Base-by-base conservation (phyloP, 148 eudicot genomes). In the Fallopia convolvulus region DNA sequence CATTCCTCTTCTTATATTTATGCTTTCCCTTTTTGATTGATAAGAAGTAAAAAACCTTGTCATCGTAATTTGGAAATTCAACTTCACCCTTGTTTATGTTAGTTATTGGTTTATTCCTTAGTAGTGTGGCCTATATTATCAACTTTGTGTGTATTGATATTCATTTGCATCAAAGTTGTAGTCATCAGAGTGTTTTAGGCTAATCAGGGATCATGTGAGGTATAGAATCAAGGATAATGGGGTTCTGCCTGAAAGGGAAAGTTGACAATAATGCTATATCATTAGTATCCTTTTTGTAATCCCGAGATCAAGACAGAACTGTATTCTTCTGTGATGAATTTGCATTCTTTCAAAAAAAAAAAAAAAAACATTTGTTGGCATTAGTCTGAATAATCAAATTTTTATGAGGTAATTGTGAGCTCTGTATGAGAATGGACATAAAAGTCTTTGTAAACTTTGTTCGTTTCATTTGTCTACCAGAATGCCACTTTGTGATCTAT, bases 21-120 rank as follows among this genome's bases (percentile, higher is more conserved):
- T 68, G 36, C 44, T 68, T 68, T 33, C 72, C 72, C 20, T 66
- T 60, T 66, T 13, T 65, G 18, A 65, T 65, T 65, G 40, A 21
- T 65, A 33, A 36, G 42, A 32, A 0, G 42, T 20, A 15, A 33
- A 2, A 30, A 63, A 23, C 41, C 17, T 26, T 26, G 1, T n/a
- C 14, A 30, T 1, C 26, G 10, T 56, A 56, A 20, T 56, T 7
- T 56, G 9, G 63, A n/a, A 56, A 56, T 9, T 18, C 26, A 20
- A 20, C 26, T 36, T 15, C 13, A 14, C 18, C 20, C 60, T 0
- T 53, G 21, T 53, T 7, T 53, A 53, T 5, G 21, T 53, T 15
- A 53, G 20, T 53, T 53, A 18, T 18, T 17, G 21, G 21, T 18
- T n/a, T 53, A 53, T 23, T 26, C 26, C 68, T 66, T 32, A 3